phyloP scores from a whole-genome alignment of 495 filamentous ascomycete species.

The Monascus purpureus region DNA sequence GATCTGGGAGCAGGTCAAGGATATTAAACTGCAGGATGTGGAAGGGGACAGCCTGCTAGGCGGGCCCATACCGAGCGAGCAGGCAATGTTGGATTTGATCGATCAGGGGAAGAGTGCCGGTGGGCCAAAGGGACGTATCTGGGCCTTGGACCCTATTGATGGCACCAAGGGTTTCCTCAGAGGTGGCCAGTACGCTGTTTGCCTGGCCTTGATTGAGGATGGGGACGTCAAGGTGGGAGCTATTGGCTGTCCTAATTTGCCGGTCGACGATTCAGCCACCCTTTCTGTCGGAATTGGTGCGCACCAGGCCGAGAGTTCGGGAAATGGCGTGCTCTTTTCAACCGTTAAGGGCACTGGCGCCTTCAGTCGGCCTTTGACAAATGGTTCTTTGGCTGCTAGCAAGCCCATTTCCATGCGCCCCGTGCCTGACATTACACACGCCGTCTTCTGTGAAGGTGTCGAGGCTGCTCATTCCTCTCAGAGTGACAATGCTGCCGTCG shows the following conservation, averaged over 20 bases:
- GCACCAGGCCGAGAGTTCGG: slow-evolving; percentile 49
- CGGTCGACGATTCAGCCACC: slow-evolving; percentile 59
- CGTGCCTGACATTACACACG: slow-evolving; percentile 56
- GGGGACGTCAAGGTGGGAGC: slow-evolving; percentile 93
- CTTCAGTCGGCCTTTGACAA: slow-evolving; percentile 53
- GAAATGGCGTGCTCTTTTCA: slow-evolving; percentile 72
- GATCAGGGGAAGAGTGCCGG: slow-evolving; percentile 72
- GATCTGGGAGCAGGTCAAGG: slow-evolving; percentile 71
- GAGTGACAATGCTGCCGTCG: slow-evolving; percentile 72
- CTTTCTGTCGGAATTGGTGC: slow-evolving; percentile 52
- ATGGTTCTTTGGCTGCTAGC: slow-evolving; percentile 40
- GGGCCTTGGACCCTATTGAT: slow-evolving; percentile 95
- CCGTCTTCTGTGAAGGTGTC: slow-evolving; percentile 90
- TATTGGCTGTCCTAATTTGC: slow-evolving; percentile 88
- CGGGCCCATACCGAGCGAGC: slow-evolving; percentile 50
- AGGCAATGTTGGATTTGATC: slow-evolving; percentile 74
- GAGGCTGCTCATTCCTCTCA: slow-evolving; percentile 85
- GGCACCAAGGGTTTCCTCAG: slow-evolving; percentile 94
- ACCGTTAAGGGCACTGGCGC: slow-evolving; percentile 67
- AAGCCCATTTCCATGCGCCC: slow-evolving; percentile 64
- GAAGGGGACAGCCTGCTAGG: slow-evolving; percentile 54
- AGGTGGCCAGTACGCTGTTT: slow-evolving; percentile 96
- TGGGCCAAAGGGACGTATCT: slow-evolving; percentile 71
- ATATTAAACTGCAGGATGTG: slow-evolving; percentile 55
- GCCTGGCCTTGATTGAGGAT: slow-evolving; percentile 79